Evolutionary conservation across 2,329 filamentous ascomycete genomes (phyloP), one percentile per base, ranked within the genome.

Genomic region (Cercospora janseana): DNA sequence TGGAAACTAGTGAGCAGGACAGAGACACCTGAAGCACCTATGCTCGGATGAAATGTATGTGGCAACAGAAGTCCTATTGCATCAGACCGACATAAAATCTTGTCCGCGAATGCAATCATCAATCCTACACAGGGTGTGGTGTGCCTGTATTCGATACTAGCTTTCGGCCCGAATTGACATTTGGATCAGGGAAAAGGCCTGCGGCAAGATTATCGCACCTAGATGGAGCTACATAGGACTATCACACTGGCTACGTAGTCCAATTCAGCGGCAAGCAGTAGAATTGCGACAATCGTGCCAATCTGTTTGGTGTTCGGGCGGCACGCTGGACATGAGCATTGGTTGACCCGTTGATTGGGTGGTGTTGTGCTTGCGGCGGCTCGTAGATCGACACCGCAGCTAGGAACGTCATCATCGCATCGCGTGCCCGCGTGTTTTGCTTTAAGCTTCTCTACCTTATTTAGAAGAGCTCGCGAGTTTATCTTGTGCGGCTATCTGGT

Each of bases 1-100:
- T 24, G 24, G 46, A 27, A 46, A 49, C 49, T 51, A 38, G 38
- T 21, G 24, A n/a, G n/a, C n/a, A n/a, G n/a, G n/a, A n/a, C n/a
- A n/a, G n/a, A n/a, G n/a, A n/a, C n/a, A n/a, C n/a, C n/a, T n/a
- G n/a, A n/a, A n/a, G n/a, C n/a, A n/a, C n/a, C n/a, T n/a, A n/a
- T n/a, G n/a, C n/a, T n/a, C n/a, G n/a, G n/a, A n/a, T n/a, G n/a
- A n/a, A n/a, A n/a, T n/a, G n/a, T n/a, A n/a, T n/a, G n/a, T n/a
- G n/a, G n/a, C n/a, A n/a, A n/a, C n/a, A n/a, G n/a, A n/a, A n/a
- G n/a, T n/a, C n/a, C n/a, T n/a, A n/a, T n/a, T n/a, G n/a, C n/a
- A n/a, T n/a, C n/a, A n/a, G n/a, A n/a, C n/a, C n/a, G n/a, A n/a
- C n/a, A n/a, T n/a, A n/a, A n/a, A n/a, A n/a, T n/a, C n/a, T n/a